Evolutionary conservation across 2,329 filamentous ascomycete species (phyloP).

Genomic region (Claviceps lovelessii): DNA sequence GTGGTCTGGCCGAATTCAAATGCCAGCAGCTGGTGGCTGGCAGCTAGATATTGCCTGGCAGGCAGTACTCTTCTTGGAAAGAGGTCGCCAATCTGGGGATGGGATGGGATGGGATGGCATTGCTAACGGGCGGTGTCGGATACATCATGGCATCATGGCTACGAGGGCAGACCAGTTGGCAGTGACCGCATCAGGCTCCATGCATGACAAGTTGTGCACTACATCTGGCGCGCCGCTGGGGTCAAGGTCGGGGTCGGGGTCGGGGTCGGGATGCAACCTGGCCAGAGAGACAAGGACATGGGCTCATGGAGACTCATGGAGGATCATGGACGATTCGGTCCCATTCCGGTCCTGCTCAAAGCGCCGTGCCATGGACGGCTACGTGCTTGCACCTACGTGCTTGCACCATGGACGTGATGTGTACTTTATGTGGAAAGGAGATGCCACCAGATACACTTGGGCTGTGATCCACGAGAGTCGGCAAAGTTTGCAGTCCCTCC

Average conservation of each 20-base stretch:
- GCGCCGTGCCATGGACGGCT: background rate
- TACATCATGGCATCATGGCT: background rate
- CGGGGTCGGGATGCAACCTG: background rate
- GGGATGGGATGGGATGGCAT: background rate
- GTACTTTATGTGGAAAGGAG: background rate
- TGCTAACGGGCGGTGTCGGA: no score
- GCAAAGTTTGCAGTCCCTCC: no score
- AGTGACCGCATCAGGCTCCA: background rate
- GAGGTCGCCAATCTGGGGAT: background rate
- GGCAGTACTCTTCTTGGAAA: background rate
- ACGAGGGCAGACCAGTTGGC: background rate
- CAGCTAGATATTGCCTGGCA: no score
- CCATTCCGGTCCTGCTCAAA: background rate
- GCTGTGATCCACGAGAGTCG: no score
- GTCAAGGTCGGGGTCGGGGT: background rate
- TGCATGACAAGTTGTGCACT: background rate
- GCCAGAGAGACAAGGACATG: background rate
- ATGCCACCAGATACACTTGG: no score
- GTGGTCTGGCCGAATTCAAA: background rate
- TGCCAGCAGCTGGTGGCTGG: background rate
- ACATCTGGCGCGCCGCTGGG: background rate
- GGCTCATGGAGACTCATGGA: no score
- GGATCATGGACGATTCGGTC: background rate
- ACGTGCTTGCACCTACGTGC: background rate
- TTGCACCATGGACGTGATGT: no score